phyloP scores from a whole-genome alignment of 2,329 filamentous ascomycete species.

The Pyrenophora teres region DNA sequence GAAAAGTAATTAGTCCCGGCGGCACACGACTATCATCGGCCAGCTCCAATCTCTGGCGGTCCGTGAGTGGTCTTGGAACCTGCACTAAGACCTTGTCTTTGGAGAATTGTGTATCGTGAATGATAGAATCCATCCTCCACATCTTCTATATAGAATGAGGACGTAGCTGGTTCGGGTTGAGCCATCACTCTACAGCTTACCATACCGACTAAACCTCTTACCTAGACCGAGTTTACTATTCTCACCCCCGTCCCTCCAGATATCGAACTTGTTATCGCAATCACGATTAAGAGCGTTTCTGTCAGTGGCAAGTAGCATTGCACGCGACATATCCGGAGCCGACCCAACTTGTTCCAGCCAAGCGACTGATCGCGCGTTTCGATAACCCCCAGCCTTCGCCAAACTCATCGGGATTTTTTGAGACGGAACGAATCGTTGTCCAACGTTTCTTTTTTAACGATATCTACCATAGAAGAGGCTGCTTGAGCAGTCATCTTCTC shows the following conservation, averaged over 20 bases:
- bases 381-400: slow-evolving; percentile 1
- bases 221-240: slow-evolving; percentile 4
- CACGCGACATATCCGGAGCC: slow-evolving; percentile 12
- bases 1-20: slow-evolving; percentile 29
- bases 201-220: slow-evolving; percentile 8
- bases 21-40: slow-evolving; percentile 36
- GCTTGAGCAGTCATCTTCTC: background rate
- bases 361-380: slow-evolving; percentile 9
- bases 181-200: slow-evolving; percentile 7
- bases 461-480: too few relatives aligned
- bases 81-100: slow-evolving; percentile 24
- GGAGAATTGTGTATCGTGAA: slow-evolving; percentile 37
- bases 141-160: slow-evolving; percentile 18
- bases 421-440: slow-evolving; percentile 21
- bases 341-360: background rate
- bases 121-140: slow-evolving; percentile 25
- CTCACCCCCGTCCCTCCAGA: slow-evolving; percentile 29
- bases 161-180: background rate
- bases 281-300: slow-evolving; percentile 21
- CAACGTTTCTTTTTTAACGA: background rate
- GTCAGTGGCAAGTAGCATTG: slow-evolving; percentile 13
- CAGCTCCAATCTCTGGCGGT: slow-evolving; percentile 32
- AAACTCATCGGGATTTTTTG: slow-evolving; percentile 21
- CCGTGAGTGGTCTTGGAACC: slow-evolving; percentile 19
- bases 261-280: slow-evolving; percentile 14